phyloP scores from a whole-genome alignment of 768 basidiomycete genomes.

The Auricularia heimuer region DNA sequence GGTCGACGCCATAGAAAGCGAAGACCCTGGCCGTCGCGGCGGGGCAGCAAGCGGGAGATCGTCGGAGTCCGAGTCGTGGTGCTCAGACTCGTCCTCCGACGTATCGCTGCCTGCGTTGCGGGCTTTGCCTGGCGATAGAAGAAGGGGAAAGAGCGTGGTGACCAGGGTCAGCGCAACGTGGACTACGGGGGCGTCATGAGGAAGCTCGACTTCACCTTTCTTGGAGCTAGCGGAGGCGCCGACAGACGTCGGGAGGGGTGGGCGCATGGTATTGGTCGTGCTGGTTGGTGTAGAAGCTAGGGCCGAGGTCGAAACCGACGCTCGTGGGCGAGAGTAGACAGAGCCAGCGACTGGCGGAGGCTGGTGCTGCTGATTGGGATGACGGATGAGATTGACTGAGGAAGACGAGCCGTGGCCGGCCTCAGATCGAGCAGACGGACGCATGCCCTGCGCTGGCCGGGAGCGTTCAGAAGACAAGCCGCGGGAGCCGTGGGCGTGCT shows the following conservation, averaged over 20 bases:
- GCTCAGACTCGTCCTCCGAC: neutral
- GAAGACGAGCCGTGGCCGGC: constrained; percentile 9
- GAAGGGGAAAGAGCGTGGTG: neutral
- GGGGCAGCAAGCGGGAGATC: neutral
- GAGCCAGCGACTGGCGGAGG: neutral
- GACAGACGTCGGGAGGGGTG: neutral
- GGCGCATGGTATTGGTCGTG: neutral
- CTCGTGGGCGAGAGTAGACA: neutral
- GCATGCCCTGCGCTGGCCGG: neutral
- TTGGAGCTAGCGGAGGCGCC: neutral
- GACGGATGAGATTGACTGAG: neutral
- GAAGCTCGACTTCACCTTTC: neutral
- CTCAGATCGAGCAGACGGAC: neutral
- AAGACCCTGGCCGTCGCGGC: neutral
- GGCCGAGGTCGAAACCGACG: neutral
- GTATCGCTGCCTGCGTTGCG: neutral
- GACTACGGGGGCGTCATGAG: too few relatives aligned
- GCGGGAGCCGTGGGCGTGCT: neutral
- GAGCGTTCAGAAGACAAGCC: neutral
- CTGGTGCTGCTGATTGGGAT: neutral
- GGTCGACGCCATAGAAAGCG: neutral
- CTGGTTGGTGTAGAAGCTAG: neutral
- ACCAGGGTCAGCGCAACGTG: too few relatives aligned
- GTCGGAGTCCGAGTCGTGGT: neutral
- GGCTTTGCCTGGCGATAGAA: neutral